phyloP scores from a whole-genome alignment of 78 protist species.

The Emiliania huxleyi region DNA sequence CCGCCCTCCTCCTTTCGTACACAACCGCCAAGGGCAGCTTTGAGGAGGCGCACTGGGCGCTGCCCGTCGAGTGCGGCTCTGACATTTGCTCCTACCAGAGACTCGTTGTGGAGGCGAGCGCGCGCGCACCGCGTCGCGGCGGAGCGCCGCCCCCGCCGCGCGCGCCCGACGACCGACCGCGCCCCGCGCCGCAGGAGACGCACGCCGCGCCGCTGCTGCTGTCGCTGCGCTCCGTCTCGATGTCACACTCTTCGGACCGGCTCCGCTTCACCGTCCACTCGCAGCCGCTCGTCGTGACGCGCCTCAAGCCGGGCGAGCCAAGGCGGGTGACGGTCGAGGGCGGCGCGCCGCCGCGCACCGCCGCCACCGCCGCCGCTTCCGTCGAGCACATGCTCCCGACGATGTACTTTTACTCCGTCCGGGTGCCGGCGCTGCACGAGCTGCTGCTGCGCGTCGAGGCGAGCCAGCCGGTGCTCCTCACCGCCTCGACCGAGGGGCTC shows the following conservation, averaged over 20 bases:
- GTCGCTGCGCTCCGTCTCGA: background rate
- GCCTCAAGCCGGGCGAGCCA: background rate
- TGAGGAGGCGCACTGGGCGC: slow-evolving; percentile 9
- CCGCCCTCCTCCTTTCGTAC: background rate
- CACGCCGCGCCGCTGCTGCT: background rate
- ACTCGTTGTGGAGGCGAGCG: background rate
- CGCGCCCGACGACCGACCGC: too few species aligned
- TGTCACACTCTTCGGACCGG: background rate
- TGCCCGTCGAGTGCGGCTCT: background rate
- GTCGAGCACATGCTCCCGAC: background rate
- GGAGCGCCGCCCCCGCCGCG: too few species aligned
- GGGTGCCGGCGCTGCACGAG: background rate
- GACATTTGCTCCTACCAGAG: background rate
- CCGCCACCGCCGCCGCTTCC: background rate
- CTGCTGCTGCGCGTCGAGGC: background rate
- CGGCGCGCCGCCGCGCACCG: too few species aligned
- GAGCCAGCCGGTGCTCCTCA: background rate
- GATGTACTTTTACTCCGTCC: background rate
- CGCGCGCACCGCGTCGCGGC: too few species aligned
- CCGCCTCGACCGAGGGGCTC: background rate
- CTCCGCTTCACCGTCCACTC: background rate
- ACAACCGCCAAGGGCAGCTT: background rate
- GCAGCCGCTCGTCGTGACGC: background rate
- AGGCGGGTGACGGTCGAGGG: background rate
- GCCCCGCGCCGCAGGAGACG: too few species aligned